Evolutionary conservation across 2,329 filamentous ascomycete genomes (phyloP), one percentile per base, ranked within the genome.

Genomic region (Coleophoma cylindrospora): DNA sequence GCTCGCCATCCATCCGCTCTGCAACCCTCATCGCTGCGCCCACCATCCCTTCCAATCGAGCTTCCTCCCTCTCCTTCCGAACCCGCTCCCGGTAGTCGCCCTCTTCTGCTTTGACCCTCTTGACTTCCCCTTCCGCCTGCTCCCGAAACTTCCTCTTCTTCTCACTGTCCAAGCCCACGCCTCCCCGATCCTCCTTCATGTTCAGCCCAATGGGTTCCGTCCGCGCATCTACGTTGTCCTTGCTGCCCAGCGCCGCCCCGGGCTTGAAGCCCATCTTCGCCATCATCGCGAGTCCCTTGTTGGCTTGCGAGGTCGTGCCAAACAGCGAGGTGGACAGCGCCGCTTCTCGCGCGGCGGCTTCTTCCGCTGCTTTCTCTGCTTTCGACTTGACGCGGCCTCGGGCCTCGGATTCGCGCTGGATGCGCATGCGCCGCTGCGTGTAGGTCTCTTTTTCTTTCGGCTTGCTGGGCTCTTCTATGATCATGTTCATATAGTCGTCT

Each of bases 401-500:
- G 48, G 79, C 80, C 67, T 87, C 86, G 49, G 85, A 83, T 69
- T 90, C 79, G 60, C 75, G 77, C 58, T 75, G 53, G 38, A 61
- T 61, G 36, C 65, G 64, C 12, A 57, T 57, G 9, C 62, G 63
- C 1, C 76, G 76, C 62, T 87, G 81, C 1, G 83, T 73, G 19
- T 82, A 81, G 11, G 83, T 84, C 65, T 87, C 83, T 56, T 76
- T 78, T 50, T 72, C 67, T 33, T 64, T 63, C 8, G 69, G 63
- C 27, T 66, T 64, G 15, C 68, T 68, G 0, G 81, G 76, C 50
- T 95, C 88, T 15, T 81, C 77, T 65, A 99, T 91, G 13, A 84
- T 77, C 92, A 99, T 97, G 61, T 86, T 90, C 87, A 99, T 95
- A 75, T 99, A 97, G 69, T 99, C 94, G 56, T 96, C 91, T 55